Evolutionary conservation across 106 monocot genomes (phyloP).

Genomic region (Posidonia australis): DNA sequence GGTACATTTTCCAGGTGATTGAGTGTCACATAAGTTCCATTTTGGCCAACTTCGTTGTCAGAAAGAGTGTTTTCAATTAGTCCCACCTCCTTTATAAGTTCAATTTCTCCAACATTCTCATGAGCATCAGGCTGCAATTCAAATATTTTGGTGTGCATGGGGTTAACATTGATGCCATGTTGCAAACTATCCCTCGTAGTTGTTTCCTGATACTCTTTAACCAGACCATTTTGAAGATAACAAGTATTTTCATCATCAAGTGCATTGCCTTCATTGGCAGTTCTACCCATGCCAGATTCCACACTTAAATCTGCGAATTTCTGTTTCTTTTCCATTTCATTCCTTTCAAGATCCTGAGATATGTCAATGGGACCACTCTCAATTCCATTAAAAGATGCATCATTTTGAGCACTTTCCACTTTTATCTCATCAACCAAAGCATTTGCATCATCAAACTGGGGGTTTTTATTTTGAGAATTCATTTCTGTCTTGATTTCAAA

Average conservation of each 20-base stretch:
- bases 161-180: no score
- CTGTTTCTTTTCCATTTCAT: not conserved
- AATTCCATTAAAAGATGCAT: not conserved
- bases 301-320: not conserved
- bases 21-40: not conserved
- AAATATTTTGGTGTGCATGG: no score
- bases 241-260: not conserved
- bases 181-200: no score
- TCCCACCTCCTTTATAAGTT: not conserved
- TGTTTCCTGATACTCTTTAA: no score
- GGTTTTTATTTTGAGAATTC: not conserved
- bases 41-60: not conserved
- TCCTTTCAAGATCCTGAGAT: not conserved
- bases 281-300: no score
- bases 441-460: not conserved
- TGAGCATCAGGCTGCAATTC: not conserved
- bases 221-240: not conserved
- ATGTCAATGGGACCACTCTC: not conserved
- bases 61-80: not conserved
- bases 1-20: not conserved
- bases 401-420: not conserved
- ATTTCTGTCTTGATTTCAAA: no score
- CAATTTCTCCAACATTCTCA: not conserved
- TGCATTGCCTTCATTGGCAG: constrained; percentile 3
- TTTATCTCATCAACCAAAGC: not conserved